Conservation (phyloP, 2,329 filamentous ascomycete genomes). For the Colletotrichum australisinense region DNA sequence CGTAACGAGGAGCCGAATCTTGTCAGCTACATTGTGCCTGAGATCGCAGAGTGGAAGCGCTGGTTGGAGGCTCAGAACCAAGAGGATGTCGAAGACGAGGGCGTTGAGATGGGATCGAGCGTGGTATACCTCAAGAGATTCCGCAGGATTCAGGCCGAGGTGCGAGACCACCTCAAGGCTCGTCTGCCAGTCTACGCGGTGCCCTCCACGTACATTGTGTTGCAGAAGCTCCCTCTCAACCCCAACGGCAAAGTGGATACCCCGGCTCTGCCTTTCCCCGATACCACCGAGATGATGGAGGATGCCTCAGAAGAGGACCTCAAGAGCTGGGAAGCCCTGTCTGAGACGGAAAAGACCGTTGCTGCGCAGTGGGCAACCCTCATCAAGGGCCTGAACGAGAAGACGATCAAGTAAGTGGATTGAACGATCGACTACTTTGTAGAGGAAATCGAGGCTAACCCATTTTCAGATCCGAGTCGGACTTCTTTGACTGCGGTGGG, state of each 20-base stretch:
- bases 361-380: slow-evolving; percentile 76
- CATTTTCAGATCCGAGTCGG: slow-evolving; percentile 53
- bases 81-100: slow-evolving; percentile 67
- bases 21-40: slow-evolving; percentile 91
- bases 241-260: slow-evolving; percentile 86
- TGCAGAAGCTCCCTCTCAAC: slow-evolving; percentile 73
- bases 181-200: slow-evolving; percentile 72
- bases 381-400: slow-evolving; percentile 73
- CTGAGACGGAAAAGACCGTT: slow-evolving; percentile 71
- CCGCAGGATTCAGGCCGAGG: slow-evolving; percentile 58
- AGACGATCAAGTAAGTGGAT: slow-evolving; percentile 61
- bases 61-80: slow-evolving; percentile 70
- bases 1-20: slow-evolving; percentile 86
- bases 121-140: slow-evolving; percentile 57
- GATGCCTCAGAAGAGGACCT: slow-evolving; percentile 56
- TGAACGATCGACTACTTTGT: accelerated
- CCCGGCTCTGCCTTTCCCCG: slow-evolving; percentile 80
- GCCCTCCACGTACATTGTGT: slow-evolving; percentile 47
- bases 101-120: slow-evolving; percentile 55
- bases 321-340: slow-evolving; percentile 58
- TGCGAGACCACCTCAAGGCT: slow-evolving; percentile 74
- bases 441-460: slow-evolving; percentile 25
- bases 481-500: slow-evolving; percentile 54
- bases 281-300: slow-evolving; percentile 48
- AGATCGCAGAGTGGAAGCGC: slow-evolving; percentile 73